A percentile compares a stretch with the other conserved stretches of the same genome.
These are phyloP conservation scores for Ceratobasidium sp. DNA, from an alignment of 1,284 basidiomycete species.

Conservation along the genomic window DNA sequence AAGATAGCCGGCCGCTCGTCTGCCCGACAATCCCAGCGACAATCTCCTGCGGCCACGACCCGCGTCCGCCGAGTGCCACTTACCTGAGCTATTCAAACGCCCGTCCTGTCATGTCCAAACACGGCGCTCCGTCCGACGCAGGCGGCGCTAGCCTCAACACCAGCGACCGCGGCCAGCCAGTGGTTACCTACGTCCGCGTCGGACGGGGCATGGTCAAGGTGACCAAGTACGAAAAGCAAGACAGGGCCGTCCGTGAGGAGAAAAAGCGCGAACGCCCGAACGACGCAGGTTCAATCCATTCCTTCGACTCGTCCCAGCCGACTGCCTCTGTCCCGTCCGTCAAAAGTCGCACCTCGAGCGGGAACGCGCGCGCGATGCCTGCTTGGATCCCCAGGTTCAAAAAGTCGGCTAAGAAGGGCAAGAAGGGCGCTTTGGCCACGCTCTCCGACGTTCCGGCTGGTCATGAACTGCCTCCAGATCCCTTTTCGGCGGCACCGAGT, in stretches of 20 bases:
- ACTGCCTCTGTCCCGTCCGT: slow-evolving; percentile 14
- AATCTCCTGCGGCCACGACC: not conserved
- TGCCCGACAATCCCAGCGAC: not conserved
- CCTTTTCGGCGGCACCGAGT: not conserved
- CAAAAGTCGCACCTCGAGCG: slow-evolving; percentile 36
- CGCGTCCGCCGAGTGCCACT: slow-evolving; percentile 2
- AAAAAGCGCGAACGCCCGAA: slow-evolving; percentile 1
- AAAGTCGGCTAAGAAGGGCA: slow-evolving; percentile 24
- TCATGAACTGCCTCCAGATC: slow-evolving; percentile 9
- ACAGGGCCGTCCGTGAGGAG: slow-evolving; percentile 26
- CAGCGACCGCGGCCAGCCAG: slow-evolving; percentile 22
- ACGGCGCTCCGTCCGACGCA: slow-evolving; percentile 13
- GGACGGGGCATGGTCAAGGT: slow-evolving; percentile 43
- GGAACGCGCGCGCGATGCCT: slow-evolving; percentile 14
- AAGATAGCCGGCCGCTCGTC: not conserved
- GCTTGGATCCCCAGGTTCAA: slow-evolving; percentile 36
- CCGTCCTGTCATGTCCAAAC: slow-evolving; percentile 23
- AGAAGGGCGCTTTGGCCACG: slow-evolving; percentile 16
- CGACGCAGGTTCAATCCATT: slow-evolving; percentile 23
- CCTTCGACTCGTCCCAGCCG: slow-evolving; percentile 37
- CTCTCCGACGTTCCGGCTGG: not conserved
- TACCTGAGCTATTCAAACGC: slow-evolving; percentile 4
- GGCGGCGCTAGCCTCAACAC: slow-evolving; percentile 25
- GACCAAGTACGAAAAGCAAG: slow-evolving; percentile 42
- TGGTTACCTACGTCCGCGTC: slow-evolving; percentile 39